A percentile compares a stretch with the other conserved stretches of the same genome.
Evolutionary conservation across 148 eudicot species (phyloP).

Genomic region (Salicornia ramosissima): DNA sequence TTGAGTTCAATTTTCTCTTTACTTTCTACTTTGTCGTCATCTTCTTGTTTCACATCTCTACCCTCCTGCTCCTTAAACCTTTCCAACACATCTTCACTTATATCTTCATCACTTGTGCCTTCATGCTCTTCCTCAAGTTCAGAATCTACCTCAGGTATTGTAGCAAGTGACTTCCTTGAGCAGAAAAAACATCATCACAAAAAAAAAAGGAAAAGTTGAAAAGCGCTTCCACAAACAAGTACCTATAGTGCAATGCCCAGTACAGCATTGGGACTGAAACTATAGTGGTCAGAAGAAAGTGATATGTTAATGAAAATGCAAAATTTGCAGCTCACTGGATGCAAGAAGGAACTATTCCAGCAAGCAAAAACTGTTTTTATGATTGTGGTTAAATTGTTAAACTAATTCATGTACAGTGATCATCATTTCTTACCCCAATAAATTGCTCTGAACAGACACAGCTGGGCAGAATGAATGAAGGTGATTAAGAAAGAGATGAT

Average conservation of each 20-base stretch:
- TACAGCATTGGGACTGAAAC: not conserved
- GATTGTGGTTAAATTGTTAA: not conserved
- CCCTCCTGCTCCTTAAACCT: conserved; percentile 18
- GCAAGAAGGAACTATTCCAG: not conserved
- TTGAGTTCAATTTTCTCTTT: conserved; percentile 13
- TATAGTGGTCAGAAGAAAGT: not conserved
- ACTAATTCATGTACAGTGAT: not conserved
- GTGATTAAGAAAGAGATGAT: no score
- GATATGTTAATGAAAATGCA: not conserved
- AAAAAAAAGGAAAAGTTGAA: no score
- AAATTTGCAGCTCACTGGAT: not conserved
- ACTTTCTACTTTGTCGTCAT: conserved; percentile 12
- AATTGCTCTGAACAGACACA: no score
- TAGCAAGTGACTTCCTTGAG: conserved; percentile 85
- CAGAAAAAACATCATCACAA: conserved; percentile 31
- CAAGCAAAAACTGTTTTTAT: not conserved
- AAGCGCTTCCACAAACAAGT: conserved; percentile 3
- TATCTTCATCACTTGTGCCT: conserved; percentile 30
- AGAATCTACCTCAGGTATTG: conserved; percentile 57
- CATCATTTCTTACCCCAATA: no score
- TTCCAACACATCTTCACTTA: conserved; percentile 15
- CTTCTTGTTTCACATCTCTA: conserved; percentile 16
- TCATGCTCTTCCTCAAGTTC: conserved; percentile 36
- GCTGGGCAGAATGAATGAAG: no score
- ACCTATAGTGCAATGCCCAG: not conserved